Percentiles rank a stretch among this genome's conserved stretches.
Evolutionary conservation across 2,329 filamentous ascomycete species (phyloP).

Genomic region (Oidium heveae): DNA sequence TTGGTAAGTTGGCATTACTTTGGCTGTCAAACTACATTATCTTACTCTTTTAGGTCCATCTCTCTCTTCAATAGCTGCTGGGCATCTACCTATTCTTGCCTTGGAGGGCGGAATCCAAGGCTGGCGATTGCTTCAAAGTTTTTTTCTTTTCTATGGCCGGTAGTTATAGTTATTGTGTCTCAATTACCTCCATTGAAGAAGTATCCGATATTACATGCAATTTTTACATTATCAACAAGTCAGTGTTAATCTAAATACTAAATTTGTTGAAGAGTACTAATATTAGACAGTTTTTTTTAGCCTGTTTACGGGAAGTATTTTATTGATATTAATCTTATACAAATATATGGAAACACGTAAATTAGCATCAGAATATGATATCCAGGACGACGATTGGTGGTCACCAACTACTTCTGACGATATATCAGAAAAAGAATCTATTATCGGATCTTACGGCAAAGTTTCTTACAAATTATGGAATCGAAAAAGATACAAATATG

Average conservation of each 20-base stretch:
- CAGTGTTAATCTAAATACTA: conserved; percentile 5
- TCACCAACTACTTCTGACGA: conserved; percentile 5
- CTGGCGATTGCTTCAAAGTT: conserved; percentile 14
- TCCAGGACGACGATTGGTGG: conserved; percentile 10
- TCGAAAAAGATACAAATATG: conserved; percentile 17
- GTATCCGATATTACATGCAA: conserved; percentile 12
- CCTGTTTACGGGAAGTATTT: conserved; percentile 15
- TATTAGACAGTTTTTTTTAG: conserved; percentile 16
- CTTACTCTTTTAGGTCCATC: conserved; percentile 13
- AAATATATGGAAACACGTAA: conserved; percentile 18
- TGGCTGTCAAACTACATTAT: not conserved
- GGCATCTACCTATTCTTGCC: conserved; percentile 10
- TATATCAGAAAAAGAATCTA: conserved; percentile 4
- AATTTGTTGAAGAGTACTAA: not conserved
- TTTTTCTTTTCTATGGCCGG: conserved; percentile 16
- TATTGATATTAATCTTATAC: conserved; percentile 17
- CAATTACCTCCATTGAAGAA: conserved; percentile 12
- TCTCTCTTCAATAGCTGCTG: conserved; percentile 16
- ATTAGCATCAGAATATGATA: conserved; percentile 13
- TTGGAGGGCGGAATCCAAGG: conserved; percentile 11
- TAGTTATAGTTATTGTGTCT: conserved; percentile 14
- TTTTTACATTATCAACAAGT: conserved; percentile 17
- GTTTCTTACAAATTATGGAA: conserved; percentile 1
- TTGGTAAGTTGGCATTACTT: conserved; percentile 15
- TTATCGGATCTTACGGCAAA: conserved; percentile 2